Evolutionary conservation across 73 alveolate genomes (phyloP).

Genomic region (Vitrella brassicaformis): DNA sequence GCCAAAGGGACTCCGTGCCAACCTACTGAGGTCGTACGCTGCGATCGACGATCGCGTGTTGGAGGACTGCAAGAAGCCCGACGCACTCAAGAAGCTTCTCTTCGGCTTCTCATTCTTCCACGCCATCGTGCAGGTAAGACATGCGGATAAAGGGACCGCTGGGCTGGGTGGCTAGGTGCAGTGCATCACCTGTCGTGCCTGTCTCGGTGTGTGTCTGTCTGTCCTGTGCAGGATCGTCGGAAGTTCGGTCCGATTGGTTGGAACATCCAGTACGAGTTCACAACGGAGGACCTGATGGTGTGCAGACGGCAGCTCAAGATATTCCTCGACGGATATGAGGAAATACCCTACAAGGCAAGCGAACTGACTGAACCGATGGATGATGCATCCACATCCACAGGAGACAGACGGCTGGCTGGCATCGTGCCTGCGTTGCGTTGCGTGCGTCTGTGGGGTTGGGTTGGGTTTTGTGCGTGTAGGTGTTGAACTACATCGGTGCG

Average conservation of each 20-base stretch:
- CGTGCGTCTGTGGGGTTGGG: no score
- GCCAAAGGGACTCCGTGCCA: constrained; percentile 87
- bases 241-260: constrained; percentile 95
- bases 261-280: constrained; percentile 98
- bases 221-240: constrained; percentile 77
- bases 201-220: not conserved
- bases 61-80: constrained; percentile 91
- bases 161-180: not conserved
- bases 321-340: constrained; percentile 92
- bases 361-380: no score
- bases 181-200: not conserved
- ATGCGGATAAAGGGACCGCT: not conserved
- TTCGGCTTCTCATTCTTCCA: constrained; percentile 99
- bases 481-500: constrained; percentile 92
- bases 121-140: constrained; percentile 96
- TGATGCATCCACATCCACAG: no score
- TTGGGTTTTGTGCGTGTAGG: constrained; percentile 57
- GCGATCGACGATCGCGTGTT: constrained; percentile 82
- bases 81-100: constrained; percentile 83
- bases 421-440: no score
- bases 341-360: constrained; percentile 79
- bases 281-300: constrained; percentile 97
- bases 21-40: constrained; percentile 83
- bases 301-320: constrained; percentile 92
- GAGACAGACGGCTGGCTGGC: no score